Evolutionary conservation across 805 yeast species (phyloP).

Genomic region (Allodekkera sacchari): DNA sequence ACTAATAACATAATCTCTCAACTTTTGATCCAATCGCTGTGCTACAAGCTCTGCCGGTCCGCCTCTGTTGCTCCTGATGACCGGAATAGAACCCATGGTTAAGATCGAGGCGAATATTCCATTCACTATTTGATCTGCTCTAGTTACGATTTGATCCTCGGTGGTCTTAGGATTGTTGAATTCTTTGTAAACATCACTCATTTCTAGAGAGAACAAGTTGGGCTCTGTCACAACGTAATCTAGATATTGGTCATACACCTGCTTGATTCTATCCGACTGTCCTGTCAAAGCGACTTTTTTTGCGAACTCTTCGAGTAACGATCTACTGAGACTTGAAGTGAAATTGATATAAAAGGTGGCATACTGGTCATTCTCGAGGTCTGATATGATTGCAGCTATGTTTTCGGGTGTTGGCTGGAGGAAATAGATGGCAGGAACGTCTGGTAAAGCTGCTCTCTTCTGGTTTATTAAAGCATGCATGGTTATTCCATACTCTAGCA

Average conservation of each 20-base stretch:
- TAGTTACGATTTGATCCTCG: constrained; percentile 62
- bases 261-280: constrained; percentile 64
- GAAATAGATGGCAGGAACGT: constrained; percentile 91
- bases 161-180: constrained; percentile 64
- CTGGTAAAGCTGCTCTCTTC: constrained; percentile 77
- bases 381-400: constrained; percentile 58
- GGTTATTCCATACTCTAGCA: constrained; percentile 85
- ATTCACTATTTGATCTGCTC: constrained; percentile 64
- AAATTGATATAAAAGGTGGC: constrained; percentile 79
- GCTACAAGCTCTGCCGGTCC: constrained; percentile 96
- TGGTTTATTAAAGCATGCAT: constrained; percentile 71
- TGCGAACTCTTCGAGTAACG: constrained; percentile 81
- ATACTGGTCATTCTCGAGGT: constrained; percentile 67
- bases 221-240: constrained; percentile 93
- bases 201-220: constrained; percentile 72
- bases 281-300: constrained; percentile 68
- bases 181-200: constrained; percentile 53
- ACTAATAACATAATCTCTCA: constrained; percentile 81
- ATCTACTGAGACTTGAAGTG: constrained; percentile 70
- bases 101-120: constrained; percentile 77
- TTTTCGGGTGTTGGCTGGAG: constrained; percentile 82
- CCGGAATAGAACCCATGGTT: constrained; percentile 74
- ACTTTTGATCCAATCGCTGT: constrained; percentile 69
- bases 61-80: constrained; percentile 82
- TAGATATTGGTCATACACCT: constrained; percentile 89